phyloP scores from a whole-genome alignment of 192 early-diverging fungal genomes.

The Fimicolochytrium jonesii region DNA sequence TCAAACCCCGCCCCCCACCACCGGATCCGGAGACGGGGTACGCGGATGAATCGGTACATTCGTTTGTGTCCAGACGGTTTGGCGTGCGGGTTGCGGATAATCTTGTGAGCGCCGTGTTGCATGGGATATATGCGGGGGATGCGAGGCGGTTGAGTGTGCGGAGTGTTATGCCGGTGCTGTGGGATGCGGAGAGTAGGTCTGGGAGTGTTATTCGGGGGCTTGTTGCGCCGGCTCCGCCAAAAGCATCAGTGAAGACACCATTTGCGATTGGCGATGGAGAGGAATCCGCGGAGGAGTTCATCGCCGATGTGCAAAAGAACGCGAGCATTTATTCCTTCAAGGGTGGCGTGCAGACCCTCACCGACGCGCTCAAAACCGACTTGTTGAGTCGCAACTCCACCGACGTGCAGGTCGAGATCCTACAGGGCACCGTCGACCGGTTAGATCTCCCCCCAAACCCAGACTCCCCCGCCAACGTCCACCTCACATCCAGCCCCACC shows the following conservation, averaged over 20 bases:
- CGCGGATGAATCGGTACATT: constrained; percentile 83
- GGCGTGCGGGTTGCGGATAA: constrained; percentile 69
- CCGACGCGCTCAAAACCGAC: constrained; percentile 49
- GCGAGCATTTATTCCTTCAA: constrained; percentile 80
- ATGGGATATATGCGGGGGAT: constrained; percentile 94
- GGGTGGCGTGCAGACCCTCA: constrained; percentile 70
- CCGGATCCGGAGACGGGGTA: no score
- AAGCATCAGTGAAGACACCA: neutral
- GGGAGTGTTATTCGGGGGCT: constrained; percentile 46
- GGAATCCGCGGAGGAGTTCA: constrained; percentile 49
- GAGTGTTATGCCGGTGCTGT: constrained; percentile 68
- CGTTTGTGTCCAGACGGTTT: constrained; percentile 77
- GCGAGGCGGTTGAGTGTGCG: constrained; percentile 68
- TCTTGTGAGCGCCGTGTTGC: constrained; percentile 81
- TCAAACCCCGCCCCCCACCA: constrained; percentile 10
- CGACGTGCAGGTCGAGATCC: no score
- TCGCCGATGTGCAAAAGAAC: constrained; percentile 46
- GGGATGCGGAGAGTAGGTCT: constrained; percentile 58
- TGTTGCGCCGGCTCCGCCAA: neutral
- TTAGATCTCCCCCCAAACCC: no score
- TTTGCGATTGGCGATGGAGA: constrained; percentile 18
- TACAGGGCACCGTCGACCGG: no score
- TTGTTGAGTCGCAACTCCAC: no score
- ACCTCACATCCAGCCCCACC: constrained; percentile 16
- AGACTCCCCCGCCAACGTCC: constrained; percentile 27